These are phyloP conservation scores for Calvatia gigantea DNA, from an alignment of 768 basidiomycete genomes.

Conservation along the genomic window DNA sequence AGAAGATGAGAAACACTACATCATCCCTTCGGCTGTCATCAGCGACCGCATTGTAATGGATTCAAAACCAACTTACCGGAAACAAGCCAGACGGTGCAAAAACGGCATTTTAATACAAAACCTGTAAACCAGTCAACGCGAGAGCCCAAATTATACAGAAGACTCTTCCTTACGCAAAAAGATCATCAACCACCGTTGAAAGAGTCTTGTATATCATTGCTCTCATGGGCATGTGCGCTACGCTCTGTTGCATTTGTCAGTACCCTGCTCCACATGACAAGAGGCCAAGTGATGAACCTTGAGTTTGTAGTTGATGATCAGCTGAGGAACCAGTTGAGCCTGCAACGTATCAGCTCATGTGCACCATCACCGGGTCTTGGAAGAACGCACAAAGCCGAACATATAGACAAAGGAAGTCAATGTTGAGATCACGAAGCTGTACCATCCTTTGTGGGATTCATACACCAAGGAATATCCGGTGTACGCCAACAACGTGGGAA, in stretches of 20 bases:
- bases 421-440: slow-evolving; percentile 92
- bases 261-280: slow-evolving; percentile 5
- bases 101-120: slow-evolving; percentile 98
- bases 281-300: slow-evolving; percentile 52
- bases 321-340: slow-evolving; percentile 83
- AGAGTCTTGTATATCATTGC: slow-evolving; percentile 96
- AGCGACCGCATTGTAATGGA: slow-evolving; percentile 20
- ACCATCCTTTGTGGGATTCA: slow-evolving; percentile 90
- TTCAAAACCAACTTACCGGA: slow-evolving; percentile 43
- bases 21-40: slow-evolving; percentile 53
- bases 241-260: slow-evolving; percentile 51
- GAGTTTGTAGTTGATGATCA: slow-evolving; percentile 97
- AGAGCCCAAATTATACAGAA: slow-evolving; percentile 14
- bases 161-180: slow-evolving; percentile 69
- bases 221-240: slow-evolving; percentile 98
- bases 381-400: slow-evolving; percentile 90
- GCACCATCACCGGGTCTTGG: not conserved
- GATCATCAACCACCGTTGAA: slow-evolving; percentile 88
- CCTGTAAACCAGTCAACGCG: slow-evolving; percentile 32
- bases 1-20: slow-evolving; percentile 85
- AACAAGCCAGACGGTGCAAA: slow-evolving; percentile 86
- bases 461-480: slow-evolving; percentile 79
- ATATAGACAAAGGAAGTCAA: slow-evolving; percentile 92
- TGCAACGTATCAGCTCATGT: slow-evolving; percentile 24
- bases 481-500: slow-evolving; percentile 76